Base-by-base conservation (phyloP, 108 stramenopile species). In the Skeletonema tropicum region DNA sequence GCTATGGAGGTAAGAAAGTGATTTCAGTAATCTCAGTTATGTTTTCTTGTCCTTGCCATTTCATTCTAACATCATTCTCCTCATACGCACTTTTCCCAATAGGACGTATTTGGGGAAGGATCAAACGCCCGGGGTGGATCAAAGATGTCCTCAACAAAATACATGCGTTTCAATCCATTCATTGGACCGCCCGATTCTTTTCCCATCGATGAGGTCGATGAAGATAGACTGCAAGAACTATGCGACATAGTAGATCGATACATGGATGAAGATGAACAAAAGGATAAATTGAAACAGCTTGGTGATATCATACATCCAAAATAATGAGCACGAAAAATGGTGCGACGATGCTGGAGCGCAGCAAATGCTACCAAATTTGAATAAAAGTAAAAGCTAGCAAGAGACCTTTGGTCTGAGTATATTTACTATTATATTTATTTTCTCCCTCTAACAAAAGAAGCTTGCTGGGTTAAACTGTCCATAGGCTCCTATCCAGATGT, bases 151-250 rank as follows among this genome's bases (percentile, higher is more conserved):
- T 75, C 85, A 36, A 92, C 90, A 12, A 81, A 85, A 55, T 94
- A 94, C 71, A 88, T 82, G 66, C 87, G 94, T 2, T 90, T 95
- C 75, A 95, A 95, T 70, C 90, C 94, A 0, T 60, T 86, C 19
- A 66, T 95, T 29, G 94, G 94, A 6, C 59, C 64, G 46, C 86
- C 89, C 0, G 82, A 89, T 76, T 77, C 78, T 19, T 87, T 85
- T 66, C 86, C 85, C 21, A 88, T 88, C 38, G 86, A 95, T 55
- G 90, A 86, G 17, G 89, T 88, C 0, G 92, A 95, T 57, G 89
- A 90, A 11, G 73, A 76, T 6, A 82, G 86, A 48, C 71, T 95
- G 36, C 65, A 83, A 58, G 69, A 76, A 42, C 65, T 95, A 29
- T 82, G 83, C 67, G 70, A 84, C 26, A 90, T 92, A 26, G 89